Evolutionary conservation across 1,139 yeast genomes (phyloP), one percentile per base, ranked within the genome.

Genomic region (Nadsonia starkeyi-henricii): DNA sequence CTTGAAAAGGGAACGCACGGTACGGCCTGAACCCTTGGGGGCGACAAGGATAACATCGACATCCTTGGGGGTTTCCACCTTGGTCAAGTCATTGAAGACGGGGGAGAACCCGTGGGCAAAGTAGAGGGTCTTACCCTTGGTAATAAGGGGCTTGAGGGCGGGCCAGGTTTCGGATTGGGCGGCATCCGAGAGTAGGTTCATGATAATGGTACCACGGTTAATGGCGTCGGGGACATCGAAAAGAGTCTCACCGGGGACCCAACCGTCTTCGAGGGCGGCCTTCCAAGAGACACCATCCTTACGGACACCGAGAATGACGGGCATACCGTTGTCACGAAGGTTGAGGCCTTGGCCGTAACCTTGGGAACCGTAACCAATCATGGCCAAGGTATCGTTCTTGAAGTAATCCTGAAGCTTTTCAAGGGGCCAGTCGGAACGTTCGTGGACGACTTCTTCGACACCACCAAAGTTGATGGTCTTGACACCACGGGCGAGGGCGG

Each of bases 11-110:
- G 97, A 82, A 79, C 98, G 85, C 63, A 91, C 98, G 62, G 98
- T 91, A 78, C 98, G 86, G 75, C 98, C 98, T 58, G 97, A 89
- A 70, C 98, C 98, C 85, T 91, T 91, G 75, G 98, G 98, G 71
- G 98, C 98, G 66, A 91, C 98, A 67, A 91, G 79, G 74, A 91
- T 91, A 62, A 89, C 97, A 68, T 91, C 98, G 63, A 91, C 79
- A 73, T 89, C 85, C 61, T 75, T 72, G 74, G 98, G 98, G 63
- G 96, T 84, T 65, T 80, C 96, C 63, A 91, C 98, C 66, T 88
- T 76, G 70, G 98, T 91, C 74, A 91, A 81, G 62, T 86, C 89
- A 77, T 88, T 86, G 91, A 91, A 91, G 55, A 91, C 97, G 66
- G 97, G 97, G 52, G 97, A 89, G 85, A 91, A 91, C 67, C 98